Conservation (phyloP, 768 basidiomycete genomes). For the Coprinopsis strossmayeri region DNA sequence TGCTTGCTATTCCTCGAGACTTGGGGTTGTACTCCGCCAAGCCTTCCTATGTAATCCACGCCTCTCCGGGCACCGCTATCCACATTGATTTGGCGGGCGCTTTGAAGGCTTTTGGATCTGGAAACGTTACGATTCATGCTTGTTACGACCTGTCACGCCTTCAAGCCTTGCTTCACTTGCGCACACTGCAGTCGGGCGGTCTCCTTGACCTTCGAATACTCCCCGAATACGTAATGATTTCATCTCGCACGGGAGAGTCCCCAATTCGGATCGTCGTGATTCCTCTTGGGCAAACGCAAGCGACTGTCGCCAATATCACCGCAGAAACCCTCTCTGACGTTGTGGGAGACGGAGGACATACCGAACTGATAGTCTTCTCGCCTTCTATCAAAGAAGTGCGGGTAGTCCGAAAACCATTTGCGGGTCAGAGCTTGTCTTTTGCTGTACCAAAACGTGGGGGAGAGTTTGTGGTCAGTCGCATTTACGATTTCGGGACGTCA, state of each 20-base stretch:
- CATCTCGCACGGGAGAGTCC: not conserved
- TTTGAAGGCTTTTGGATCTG: not conserved
- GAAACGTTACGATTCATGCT: not conserved
- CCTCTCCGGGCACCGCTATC: not conserved
- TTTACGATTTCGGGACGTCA: constrained; percentile 7
- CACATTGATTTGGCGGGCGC: not conserved
- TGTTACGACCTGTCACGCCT: constrained; percentile 3
- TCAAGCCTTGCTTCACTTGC: not conserved
- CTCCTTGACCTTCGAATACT: not conserved
- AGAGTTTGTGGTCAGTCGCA: constrained; percentile 13
- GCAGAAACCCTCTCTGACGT: not conserved
- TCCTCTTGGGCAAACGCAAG: not conserved
- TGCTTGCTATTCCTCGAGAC: constrained; percentile 1
- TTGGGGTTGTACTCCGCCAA: not conserved
- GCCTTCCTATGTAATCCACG: not conserved
- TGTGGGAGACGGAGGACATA: not conserved
- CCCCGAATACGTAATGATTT: not conserved
- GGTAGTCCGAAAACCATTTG: not conserved
- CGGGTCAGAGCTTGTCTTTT: constrained; percentile 10
- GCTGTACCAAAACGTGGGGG: constrained; percentile 19
- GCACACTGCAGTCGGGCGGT: not conserved
- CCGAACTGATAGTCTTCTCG: not conserved
- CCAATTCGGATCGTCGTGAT: not conserved
- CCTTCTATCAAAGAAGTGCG: not conserved
- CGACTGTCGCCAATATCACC: not conserved